Evolutionary conservation across 305 asterid genomes (phyloP).

Genomic region (Coffea humblotiana): DNA sequence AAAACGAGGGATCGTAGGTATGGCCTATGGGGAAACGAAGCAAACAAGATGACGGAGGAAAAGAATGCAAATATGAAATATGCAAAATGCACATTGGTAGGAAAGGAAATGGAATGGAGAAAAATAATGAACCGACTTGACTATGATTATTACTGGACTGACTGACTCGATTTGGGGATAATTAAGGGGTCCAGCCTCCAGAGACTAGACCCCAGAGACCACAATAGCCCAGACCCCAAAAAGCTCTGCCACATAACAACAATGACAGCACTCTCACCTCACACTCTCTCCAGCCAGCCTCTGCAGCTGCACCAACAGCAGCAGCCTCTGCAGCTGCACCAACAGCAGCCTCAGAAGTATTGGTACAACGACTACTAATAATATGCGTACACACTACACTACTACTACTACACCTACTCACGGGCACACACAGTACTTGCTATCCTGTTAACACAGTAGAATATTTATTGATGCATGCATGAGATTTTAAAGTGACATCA

Average conservation of each 20-base stretch:
- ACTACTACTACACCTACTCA: neutral
- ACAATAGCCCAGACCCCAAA: conserved; percentile 27
- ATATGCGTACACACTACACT: conserved; percentile 9
- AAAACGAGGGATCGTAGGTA: neutral
- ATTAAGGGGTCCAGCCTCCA: conserved; percentile 22
- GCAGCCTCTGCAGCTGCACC: conserved; percentile 12
- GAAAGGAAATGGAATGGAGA: neutral
- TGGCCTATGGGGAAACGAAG: conserved; percentile 12
- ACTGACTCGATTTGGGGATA: conserved; percentile 13
- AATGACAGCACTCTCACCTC: conserved; percentile 29
- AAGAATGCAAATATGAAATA: neutral
- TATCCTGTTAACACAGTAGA: neutral
- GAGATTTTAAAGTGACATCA: conserved; percentile 14
- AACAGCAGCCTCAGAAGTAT: conserved; percentile 28
- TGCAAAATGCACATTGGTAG: neutral
- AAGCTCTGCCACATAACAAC: conserved; percentile 35
- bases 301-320: conserved; percentile 12
- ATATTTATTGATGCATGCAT: conserved; percentile 35
- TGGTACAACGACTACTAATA: conserved; percentile 24
- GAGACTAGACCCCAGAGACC: conserved; percentile 27
- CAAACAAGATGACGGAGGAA: neutral
- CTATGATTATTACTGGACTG: neutral
- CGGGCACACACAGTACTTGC: neutral
- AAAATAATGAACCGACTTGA: conserved; percentile 15
- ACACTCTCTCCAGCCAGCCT: neutral